Conservation (phyloP, 2,329 filamentous ascomycete species). For the Orbilia javanica region DNA sequence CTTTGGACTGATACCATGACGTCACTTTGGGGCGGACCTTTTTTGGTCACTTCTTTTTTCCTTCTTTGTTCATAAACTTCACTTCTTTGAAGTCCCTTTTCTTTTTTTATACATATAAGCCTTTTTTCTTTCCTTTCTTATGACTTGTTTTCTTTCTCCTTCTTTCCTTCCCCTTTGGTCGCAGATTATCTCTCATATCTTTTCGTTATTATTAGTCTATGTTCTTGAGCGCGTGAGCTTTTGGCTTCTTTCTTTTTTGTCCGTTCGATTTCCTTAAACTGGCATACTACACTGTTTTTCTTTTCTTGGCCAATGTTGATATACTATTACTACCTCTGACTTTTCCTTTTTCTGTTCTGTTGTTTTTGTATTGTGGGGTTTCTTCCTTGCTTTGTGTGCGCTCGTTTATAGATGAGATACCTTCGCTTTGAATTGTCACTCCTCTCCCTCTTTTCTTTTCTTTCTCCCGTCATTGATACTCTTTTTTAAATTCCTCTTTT, state of each 20-base stretch:
- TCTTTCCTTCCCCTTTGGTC: conserved; percentile 51
- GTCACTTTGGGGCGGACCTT: conserved; percentile 22
- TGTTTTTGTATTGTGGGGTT: background rate
- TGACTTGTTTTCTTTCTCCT: conserved; percentile 38
- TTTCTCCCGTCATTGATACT: background rate
- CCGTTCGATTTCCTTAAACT: background rate
- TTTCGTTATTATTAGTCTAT: conserved; percentile 45
- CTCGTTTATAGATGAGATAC: conserved; percentile 54
- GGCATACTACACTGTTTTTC: conserved; percentile 8
- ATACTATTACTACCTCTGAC: background rate
- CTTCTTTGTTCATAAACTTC: conserved; percentile 16
- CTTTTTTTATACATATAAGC: conserved; percentile 28
- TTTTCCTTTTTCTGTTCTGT: background rate
- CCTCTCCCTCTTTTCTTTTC: background rate
- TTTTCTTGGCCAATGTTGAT: background rate
- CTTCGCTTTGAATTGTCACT: conserved; percentile 25
- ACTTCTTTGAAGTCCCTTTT: background rate
- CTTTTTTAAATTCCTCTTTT: background rate
- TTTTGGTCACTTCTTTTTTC: conserved; percentile 38
- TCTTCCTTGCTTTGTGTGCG: background rate
- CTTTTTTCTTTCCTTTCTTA: background rate
- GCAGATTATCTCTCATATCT: conserved; percentile 12
- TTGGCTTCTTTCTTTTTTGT: conserved; percentile 12
- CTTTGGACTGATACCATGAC: conserved; percentile 30
- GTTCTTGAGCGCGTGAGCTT: conserved; percentile 52